Evolutionary conservation across 305 asterid genomes (phyloP).

Genomic region (Coffea humblotiana): DNA sequence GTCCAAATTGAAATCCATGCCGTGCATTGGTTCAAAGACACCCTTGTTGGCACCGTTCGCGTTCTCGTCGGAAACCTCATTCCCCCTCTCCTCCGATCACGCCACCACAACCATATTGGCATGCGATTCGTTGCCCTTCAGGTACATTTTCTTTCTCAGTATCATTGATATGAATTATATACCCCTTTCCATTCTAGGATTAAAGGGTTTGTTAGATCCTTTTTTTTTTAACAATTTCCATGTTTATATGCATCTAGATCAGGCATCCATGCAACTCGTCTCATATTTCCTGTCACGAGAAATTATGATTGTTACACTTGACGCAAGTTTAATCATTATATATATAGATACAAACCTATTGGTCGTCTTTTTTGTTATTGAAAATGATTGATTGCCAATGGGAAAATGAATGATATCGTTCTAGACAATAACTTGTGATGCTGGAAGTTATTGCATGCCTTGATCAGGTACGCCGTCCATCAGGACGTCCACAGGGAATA

Average conservation of each 20-base stretch:
- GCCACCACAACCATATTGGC: slow-evolving; percentile 40
- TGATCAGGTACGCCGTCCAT: slow-evolving; percentile 75
- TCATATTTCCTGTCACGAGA: no score
- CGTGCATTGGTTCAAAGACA: slow-evolving; percentile 61
- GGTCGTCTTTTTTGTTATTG: neutral
- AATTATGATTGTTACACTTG: no score
- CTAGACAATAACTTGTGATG: neutral
- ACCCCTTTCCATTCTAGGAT: no score
- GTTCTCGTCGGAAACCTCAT: slow-evolving; percentile 78
- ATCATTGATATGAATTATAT: no score
- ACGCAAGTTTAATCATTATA: no score
- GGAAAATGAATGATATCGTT: neutral
- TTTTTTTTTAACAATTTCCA: neutral
- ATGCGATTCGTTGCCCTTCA: slow-evolving; percentile 87
- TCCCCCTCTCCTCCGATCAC: slow-evolving; percentile 43
- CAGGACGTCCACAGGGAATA: slow-evolving; percentile 92
- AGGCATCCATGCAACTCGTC: no score
- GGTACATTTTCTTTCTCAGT: slow-evolving; percentile 30
- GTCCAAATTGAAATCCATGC: slow-evolving; percentile 71
- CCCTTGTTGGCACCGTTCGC: slow-evolving; percentile 67
- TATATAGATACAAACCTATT: no score
- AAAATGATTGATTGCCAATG: no score
- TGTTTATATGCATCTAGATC: no score
- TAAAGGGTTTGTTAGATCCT: no score
- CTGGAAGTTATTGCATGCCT: neutral